Evolutionary conservation across 2,329 filamentous ascomycete genomes (phyloP), one percentile per base, ranked within the genome.

Genomic region (Fusarium kyushuense): DNA sequence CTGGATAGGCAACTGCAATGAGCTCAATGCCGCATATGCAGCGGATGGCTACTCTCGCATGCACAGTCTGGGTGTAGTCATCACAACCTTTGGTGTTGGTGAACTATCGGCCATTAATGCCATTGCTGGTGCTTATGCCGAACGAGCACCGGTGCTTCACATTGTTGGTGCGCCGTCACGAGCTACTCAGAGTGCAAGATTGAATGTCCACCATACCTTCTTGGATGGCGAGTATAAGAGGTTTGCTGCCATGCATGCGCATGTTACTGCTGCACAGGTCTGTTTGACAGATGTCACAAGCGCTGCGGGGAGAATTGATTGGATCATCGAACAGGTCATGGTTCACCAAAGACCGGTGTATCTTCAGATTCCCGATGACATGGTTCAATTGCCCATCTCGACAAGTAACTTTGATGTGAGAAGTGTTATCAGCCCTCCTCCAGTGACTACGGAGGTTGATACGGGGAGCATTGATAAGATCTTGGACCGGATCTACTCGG

Each of bases 1-100:
- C 8, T 63, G 59, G 59, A 16, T 63, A 7, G 59, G 59, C 4
- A 63, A 63, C 32, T 63, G 59, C 49, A 63, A 63, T 5, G 59
- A 63, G 2, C 57, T 63, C 1, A 63, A 63, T 6, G 59, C 59
- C 1, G 49, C 59, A 1, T 63, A 63, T 2, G 14, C 59, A 5
- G 58, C 59, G 12, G 58, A 63, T n/a, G 59, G 48, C 1, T 63
- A 63, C 36, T 63, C 58, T 4, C 48, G 59, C 0, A 63, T 63
- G 0, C 35, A 63, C 3, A 38, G 42, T 6, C 35, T 63, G 4
- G 54, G 58, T 0, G 59, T 54, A 0, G 59, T 63, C 5, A 32
- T 63, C 11, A 63, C 59, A 0, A 63, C 59, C 0, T 63, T 63
- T 45, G 59, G 59, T 2, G 59, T 63, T 0, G 59, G 59, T 7